phyloP scores from a whole-genome alignment of 1,139 yeast genomes.

The Yamadazyma buinensis region DNA sequence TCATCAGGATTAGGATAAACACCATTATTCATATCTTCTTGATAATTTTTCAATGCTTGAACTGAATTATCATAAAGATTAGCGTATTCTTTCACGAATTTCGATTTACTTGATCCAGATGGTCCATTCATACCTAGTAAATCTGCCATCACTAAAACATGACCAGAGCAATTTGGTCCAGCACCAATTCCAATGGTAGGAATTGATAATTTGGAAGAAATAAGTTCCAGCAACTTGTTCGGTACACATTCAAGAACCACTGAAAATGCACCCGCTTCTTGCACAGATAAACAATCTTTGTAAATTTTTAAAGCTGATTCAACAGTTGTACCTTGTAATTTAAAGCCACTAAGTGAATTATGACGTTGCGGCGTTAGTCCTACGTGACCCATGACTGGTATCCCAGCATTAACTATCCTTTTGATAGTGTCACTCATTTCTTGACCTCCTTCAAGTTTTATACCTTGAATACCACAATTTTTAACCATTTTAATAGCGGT shows the following conservation, averaged over 20 bases:
- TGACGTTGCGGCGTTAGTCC: constrained; percentile 91
- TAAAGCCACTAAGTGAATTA: constrained; percentile 79
- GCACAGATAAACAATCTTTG: constrained; percentile 66
- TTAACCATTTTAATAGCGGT: constrained; percentile 61
- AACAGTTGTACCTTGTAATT: constrained; percentile 70
- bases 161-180: constrained; percentile 80
- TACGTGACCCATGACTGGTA: constrained; percentile 89
- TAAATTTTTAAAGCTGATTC: constrained; percentile 55
- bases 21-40: constrained; percentile 50
- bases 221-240: constrained; percentile 58
- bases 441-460: constrained; percentile 89
- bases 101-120: constrained; percentile 46
- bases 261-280: constrained; percentile 74
- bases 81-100: constrained; percentile 73
- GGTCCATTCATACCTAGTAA: constrained; percentile 71
- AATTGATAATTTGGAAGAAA: constrained; percentile 55
- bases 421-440: constrained; percentile 44
- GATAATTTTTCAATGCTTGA: constrained; percentile 51
- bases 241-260: constrained; percentile 87
- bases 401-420: constrained; percentile 60
- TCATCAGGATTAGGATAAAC: constrained; percentile 58
- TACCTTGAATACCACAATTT: constrained; percentile 65
- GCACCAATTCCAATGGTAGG: constrained; percentile 98
- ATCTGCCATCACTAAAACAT: constrained; percentile 86
- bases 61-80: constrained; percentile 49